A percentile compares a stretch with the other conserved stretches of the same genome.
Conservation (phyloP, 352 stramenopile species). For the Phytophthora nicotianae region DNA sequence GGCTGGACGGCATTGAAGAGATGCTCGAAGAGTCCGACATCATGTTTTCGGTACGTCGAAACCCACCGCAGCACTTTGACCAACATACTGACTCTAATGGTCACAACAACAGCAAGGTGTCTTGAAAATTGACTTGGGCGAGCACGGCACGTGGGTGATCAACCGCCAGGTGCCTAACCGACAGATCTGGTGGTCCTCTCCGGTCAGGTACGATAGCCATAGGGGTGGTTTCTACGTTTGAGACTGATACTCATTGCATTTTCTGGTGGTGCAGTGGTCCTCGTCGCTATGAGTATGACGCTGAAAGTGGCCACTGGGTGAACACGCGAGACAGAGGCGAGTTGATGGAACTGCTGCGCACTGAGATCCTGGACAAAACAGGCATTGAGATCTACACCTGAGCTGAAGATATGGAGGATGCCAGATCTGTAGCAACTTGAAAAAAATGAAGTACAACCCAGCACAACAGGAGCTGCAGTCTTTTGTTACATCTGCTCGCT, state of each 20-base stretch:
- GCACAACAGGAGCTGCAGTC: slow-evolving; percentile 7
- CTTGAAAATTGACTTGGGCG: slow-evolving; percentile 93
- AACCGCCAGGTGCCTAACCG: slow-evolving; percentile 98
- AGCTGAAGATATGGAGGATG: not conserved
- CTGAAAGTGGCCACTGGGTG: slow-evolving; percentile 67
- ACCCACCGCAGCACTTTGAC: not conserved
- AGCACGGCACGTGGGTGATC: slow-evolving; percentile 96
- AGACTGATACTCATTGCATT: not conserved
- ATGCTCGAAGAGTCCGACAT: slow-evolving; percentile 88
- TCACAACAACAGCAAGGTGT: slow-evolving; percentile 90
- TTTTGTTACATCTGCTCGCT: slow-evolving; percentile 17
- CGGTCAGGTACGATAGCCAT: slow-evolving; percentile 75
- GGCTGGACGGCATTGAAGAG: slow-evolving; percentile 84
- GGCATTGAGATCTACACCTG: slow-evolving; percentile 83
- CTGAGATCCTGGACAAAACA: slow-evolving; percentile 79
- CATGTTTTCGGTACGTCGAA: slow-evolving; percentile 65
- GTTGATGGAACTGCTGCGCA: slow-evolving; percentile 69
- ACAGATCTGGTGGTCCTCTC: slow-evolving; percentile 98
- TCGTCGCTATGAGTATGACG: slow-evolving; percentile 90
- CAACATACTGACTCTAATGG: not conserved
- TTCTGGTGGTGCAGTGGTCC: slow-evolving; percentile 59
- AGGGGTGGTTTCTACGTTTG: not conserved
- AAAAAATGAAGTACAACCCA: slow-evolving; percentile 16
- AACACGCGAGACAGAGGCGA: slow-evolving; percentile 85
- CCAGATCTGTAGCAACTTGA: slow-evolving; percentile 1